Evolutionary conservation across 192 early-diverging fungal genomes (phyloP), one percentile per base, ranked within the genome.

Genomic region (Linnemannia zychae): DNA sequence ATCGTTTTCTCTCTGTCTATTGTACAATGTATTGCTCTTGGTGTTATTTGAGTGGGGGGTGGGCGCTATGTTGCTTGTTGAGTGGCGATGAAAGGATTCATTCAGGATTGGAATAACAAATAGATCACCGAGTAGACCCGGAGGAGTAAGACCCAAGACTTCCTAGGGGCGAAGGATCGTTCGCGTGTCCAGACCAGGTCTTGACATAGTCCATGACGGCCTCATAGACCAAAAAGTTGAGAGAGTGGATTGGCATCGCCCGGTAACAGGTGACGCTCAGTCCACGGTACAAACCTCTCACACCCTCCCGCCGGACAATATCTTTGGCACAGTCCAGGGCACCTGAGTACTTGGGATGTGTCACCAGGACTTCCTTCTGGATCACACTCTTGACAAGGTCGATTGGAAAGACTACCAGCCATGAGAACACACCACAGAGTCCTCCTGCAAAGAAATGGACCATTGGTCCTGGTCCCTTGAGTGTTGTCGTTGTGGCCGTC

Each of bases 221-320:
- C 81, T 96, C 95, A 77, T 94, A 95, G 7, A 96, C 94, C 16
- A 95, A 81, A 91, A 95, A 96, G 80, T 96, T 96, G n/a, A 96
- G 81, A 16, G 92, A 93, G 80, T 96, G 95, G 75, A 96, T 92
- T 1, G 95, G 95, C 77, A 95, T 94, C 4, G 95, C 95, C 7
- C 95, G 88, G 33, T 95, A 91, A 12, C 95, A 89, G 37, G 94
- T 95, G 22, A 95, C 94, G 1, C 91, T 92, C 13, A 96, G 75
- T 20, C 95, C 95, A 57, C 93, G 91, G 78, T 96, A 96, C 1
- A 96, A 82, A 17, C 92, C 94, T 3, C 86, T 74, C 31, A 92
- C 38, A 1, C 95, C 95, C n/a, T 89, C 76, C 13, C 81, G 88
- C 20, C 75, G 68, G 69, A 91, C 88, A 22, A 95, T 93, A 53